A percentile compares a stretch with the other conserved stretches of the same genome.
Conservation (phyloP, 306 rosid species). For the Castanopsis chinensis region DNA sequence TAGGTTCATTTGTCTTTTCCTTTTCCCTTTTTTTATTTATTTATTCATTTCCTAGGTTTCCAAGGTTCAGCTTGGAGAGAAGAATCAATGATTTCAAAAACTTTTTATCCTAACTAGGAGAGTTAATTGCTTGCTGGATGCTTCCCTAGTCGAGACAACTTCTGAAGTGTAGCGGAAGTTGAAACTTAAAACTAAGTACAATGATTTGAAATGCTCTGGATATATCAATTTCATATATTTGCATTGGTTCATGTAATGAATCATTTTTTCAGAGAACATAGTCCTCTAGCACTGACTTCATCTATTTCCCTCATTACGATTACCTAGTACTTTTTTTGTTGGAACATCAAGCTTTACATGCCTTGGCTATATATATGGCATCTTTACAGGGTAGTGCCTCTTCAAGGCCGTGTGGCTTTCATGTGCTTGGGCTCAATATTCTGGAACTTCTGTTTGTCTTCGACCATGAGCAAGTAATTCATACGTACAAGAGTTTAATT, state of each 20-base stretch:
- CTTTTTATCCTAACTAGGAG: not conserved
- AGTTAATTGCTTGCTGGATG: not conserved
- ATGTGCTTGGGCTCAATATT: constrained; percentile 87
- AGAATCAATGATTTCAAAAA: not conserved
- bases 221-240: not conserved
- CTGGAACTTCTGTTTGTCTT: constrained; percentile 89
- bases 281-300: not conserved
- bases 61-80: not conserved
- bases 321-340: not conserved
- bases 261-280: not conserved
- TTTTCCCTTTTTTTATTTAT: not conserved
- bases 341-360: constrained; percentile 15
- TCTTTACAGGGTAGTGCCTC: constrained; percentile 82
- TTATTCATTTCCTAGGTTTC: not conserved
- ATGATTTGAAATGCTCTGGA: not conserved
- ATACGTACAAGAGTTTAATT: constrained; percentile 5
- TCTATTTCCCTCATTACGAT: not conserved
- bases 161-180: not conserved
- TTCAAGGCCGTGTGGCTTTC: constrained; percentile 88
- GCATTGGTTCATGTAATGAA: not conserved
- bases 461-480: constrained; percentile 79
- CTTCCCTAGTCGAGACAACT: not conserved
- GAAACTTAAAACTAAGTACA: not conserved
- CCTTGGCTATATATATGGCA: constrained; percentile 22
- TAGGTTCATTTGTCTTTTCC: not conserved